Evolutionary conservation across 106 monocot genomes (phyloP), one percentile per base, ranked within the genome.

Genomic region (Dendrobium catenatum): DNA sequence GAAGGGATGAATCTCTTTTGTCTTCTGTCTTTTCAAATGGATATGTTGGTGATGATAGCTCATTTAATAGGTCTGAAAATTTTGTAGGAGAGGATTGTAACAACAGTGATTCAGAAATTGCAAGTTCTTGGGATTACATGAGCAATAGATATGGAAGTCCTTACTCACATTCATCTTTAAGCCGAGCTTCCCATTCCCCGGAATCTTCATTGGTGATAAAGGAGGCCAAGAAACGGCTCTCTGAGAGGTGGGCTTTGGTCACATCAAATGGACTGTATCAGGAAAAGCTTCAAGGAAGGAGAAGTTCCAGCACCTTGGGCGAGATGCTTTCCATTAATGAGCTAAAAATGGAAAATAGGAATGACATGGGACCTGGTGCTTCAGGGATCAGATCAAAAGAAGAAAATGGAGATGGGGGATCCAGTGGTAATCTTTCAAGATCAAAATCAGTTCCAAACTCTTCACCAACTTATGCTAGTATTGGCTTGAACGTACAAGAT

Each of bases 171-270:
- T 83, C 80, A 42, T 79, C 88, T 6, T 79, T 79, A 9, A 83
- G 82, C 41, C 77, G 82, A 22, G 75, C 55, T 20, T 86, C 84
- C 26, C 74, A 81, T 79, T 90, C 88, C 0, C 81, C 86, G 0
- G 88, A 88, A 48, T 83, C 88, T 19, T 88, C 88, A 46, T 61
- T 10, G 22, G 90, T 90, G 3, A 80, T 86, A 72, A 86, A 79
- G 83, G 90, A 90, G 80, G 93, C 93, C 15, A 93, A 88, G 83
- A 93, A 80, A 73, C 74, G 90, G 59, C 77, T 93, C n/a, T 90
- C 88, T 42, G 93, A 88, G 82, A 88, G 93, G 55, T 90, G 88
- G 92, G 82, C 79, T 31, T n/a, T 76, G 73, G 70, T 88, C 9
- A 20, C 82, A 75, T 81, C 87, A 24, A 85, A 79, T 68, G 84